Base-by-base conservation (phyloP, 257 asterid species). In the Cynanchum wilfordii region DNA sequence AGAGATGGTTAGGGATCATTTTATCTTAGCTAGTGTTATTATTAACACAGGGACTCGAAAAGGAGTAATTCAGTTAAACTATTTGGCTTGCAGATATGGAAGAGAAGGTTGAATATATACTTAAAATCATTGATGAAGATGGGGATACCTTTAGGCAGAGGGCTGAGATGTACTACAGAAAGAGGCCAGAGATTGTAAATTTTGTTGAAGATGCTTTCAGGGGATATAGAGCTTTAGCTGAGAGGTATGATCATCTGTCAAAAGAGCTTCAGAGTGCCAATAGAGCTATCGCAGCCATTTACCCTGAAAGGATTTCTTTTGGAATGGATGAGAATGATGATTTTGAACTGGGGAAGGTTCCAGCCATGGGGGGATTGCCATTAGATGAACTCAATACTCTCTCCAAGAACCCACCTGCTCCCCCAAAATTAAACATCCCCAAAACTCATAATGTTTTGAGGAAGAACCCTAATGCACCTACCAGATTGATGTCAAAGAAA, bases 161-260 rank as follows among this genome's bases (percentile, higher is more conserved):
- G 16, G 91, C 89, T 55, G 91, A 86, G 73, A 86, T 86, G 91
- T 86, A 84, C 75, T 86, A 86, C 71, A 71, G 80, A 73, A 77
- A 80, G 73, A 75, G 91, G 72, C 91, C 89, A 2, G 91, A 86
- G 77, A 81, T 86, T 30, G 71, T 86, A 72, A 80, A 79, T 77
- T 83, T 81, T 36, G 85, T 86, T 20, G 89, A 86, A 74, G 91
- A 86, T 63, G 79, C 84, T 40, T 84, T 80, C 72, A 69, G 86
- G 72, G 76, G 86, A 68, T 82, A 80, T 73, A 79, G 88, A 68
- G 91, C 91, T 69, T 77, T 86, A 77, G 86, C 91, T 11, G 91
- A 86, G 74, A 81, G 91, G 76, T 84, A 79, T 60, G 91, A 86
- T 78, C 88, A 84, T 63, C 65, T 84, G 10, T 84, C 89, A 10